phyloP scores from a whole-genome alignment of 2,329 filamentous ascomycete genomes.

The Scedosporium boydii region DNA sequence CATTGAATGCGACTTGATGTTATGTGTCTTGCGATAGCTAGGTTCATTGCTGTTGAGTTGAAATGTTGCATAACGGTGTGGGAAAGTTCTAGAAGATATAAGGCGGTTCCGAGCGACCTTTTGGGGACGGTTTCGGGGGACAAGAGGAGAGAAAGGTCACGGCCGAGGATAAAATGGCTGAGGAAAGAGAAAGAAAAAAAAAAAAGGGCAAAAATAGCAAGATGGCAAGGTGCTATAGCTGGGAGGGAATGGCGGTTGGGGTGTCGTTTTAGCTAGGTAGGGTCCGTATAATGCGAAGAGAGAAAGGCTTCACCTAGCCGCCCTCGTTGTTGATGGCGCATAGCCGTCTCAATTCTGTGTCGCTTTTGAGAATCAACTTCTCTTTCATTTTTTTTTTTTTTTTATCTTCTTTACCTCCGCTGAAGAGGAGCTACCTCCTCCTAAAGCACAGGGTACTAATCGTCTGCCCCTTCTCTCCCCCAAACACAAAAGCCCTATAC shows the following conservation, averaged over 20 bases:
- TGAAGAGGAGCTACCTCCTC: slow-evolving; percentile 18
- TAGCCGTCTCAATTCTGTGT: background rate
- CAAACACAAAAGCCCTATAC: slow-evolving; percentile 84
- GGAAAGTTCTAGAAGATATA: background rate
- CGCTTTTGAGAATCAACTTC: background rate
- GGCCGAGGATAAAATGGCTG: background rate
- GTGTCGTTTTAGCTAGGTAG: background rate
- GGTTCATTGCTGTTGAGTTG: slow-evolving; percentile 1
- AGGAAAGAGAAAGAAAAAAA: background rate
- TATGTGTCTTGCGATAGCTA: background rate
- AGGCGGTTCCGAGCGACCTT: background rate
- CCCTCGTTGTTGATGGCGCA: background rate
- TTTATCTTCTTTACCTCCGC: background rate
- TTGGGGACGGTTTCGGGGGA: background rate
- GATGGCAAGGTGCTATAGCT: background rate
- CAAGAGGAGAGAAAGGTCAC: background rate
- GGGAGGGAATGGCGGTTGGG: background rate
- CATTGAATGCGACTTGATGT: background rate
- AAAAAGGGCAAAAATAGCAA: background rate
- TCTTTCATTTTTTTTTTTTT: background rate
- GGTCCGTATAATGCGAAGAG: background rate
- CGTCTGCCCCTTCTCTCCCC: slow-evolving; percentile 77
- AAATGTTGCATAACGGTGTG: background rate
- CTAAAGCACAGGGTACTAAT: slow-evolving; percentile 81
- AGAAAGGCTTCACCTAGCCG: background rate